Base-by-base conservation (phyloP, 106 monocot species). In the Dendrobium officinale region DNA sequence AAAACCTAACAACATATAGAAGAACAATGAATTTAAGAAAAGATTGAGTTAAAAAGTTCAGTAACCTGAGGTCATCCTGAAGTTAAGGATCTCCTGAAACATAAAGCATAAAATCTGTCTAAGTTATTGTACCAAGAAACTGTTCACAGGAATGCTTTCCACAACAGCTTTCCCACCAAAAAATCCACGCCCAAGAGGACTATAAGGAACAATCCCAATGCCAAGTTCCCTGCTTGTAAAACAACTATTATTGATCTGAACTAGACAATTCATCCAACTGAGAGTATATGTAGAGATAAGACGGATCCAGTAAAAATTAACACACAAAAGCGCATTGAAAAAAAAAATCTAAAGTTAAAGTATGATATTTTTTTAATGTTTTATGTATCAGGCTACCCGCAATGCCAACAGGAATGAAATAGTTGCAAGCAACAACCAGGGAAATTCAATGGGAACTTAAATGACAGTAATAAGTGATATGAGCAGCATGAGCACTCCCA, bases 151-250 rank as follows among this genome's bases (percentile, higher is more conserved):
- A 9, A 88, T 9, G 70, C 77, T 79, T 78, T 91, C 91, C 56
- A 33, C 15, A 33, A 80, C 45, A 67, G 86, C 83, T 80, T 56
- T 88, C 9, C 91, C 88, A 9, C 72, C 91, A 47, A 91, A 88
- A 75, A 88, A 88, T 33, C 88, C 91, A 66, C 83, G 78, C 7
- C 88, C 88, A 33, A 91, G 81, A 24, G 88, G 88, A 19, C 88
- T 81, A 51, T 84, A 91, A 24, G 88, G 67, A 61, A 91, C 91
- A 77, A 91, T 80, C 81, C 86, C 89, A 56, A 86, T 89, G 27
- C 89, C 86, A 82, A 85, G 88, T 64, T 88, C 88, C 77, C 88
- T 85, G 72, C 72, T 33, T 72, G 72, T 29, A 27, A 70, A 72
- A 72, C 29, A 29, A 40, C 40, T 13, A 40, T 15, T 33, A 72